Evolutionary conservation across 2,329 filamentous ascomycete genomes (phyloP), one percentile per base, ranked within the genome.

Genomic region (Sarocladiaceae sp.): DNA sequence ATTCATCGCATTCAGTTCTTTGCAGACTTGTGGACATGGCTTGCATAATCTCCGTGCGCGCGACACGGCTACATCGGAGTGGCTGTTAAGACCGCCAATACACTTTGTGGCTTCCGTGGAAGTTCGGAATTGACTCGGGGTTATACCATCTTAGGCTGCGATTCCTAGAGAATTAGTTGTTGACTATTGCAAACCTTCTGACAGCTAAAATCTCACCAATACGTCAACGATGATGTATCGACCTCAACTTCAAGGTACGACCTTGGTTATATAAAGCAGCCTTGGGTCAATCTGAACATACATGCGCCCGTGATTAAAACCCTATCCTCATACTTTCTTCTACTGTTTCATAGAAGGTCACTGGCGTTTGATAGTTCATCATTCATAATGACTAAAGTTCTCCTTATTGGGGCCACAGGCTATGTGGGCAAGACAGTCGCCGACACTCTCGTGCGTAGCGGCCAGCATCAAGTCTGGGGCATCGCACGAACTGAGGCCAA

Each of bases 391-490:
- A 40, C 54, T 28, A 56, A 51, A 46, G 50, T 55, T 13, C 54
- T 53, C 20, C 29, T 55, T 20, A 48, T 53, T 33, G 54, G 54
- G n/a, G 54, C 54, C 6, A 55, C 54, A 22, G 54, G 54, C 15
- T 55, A 55, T 13, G 2, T 55, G 4, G 54, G 54, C 49, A 54
- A 42, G 40, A n/a, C 52, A 17, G 37, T 55, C 35, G 52, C 40
- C n/a, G 52, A 50, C 11, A 35, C 49, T 1, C 8, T 55, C 11
- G 54, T 55, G 3, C 54, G 49, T 29, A 54, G 52, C 23, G 54
- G 54, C 36, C 48, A 54, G 25, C 42, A 55, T 17, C 44, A 29
- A 4, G 52, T 55, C 12, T 55, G 42, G 25, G 54, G 54, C 26
- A 50, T 56, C 29, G 52, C 54, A 37, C 54, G 54, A 5, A 48